Evolutionary conservation across 805 yeast species (phyloP).

Genomic region (Isabelozyma gotoi): DNA sequence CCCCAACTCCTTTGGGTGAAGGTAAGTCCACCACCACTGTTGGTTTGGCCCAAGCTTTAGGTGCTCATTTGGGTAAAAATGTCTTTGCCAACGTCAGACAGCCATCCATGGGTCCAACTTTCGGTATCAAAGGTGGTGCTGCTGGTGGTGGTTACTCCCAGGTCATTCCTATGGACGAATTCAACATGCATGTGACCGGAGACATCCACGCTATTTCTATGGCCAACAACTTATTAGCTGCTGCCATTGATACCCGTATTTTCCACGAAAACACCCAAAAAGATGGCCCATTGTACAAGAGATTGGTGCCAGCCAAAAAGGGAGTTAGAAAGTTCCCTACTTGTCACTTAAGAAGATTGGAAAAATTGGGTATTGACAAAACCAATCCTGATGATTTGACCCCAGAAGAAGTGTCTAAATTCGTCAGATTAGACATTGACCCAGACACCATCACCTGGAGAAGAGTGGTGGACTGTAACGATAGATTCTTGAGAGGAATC

Average conservation of each 20-base stretch:
- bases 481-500: slow-evolving; percentile 74
- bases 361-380: slow-evolving; percentile 66
- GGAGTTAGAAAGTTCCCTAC: slow-evolving; percentile 67
- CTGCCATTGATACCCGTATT: slow-evolving; percentile 84
- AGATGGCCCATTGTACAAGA: slow-evolving; percentile 69
- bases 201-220: slow-evolving; percentile 83
- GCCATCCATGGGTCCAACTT: slow-evolving; percentile 88
- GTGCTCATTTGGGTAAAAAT: slow-evolving; percentile 68
- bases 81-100: slow-evolving; percentile 83
- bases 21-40: slow-evolving; percentile 85
- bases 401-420: slow-evolving; percentile 60
- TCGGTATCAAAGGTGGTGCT: slow-evolving; percentile 88
- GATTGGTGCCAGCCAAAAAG: slow-evolving; percentile 74
- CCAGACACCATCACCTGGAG: slow-evolving; percentile 80
- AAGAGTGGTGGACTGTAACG: slow-evolving; percentile 84
- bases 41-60: slow-evolving; percentile 78
- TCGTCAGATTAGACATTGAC: slow-evolving; percentile 72
- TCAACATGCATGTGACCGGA: slow-evolving; percentile 83
- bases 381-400: slow-evolving; percentile 73
- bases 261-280: slow-evolving; percentile 79
- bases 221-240: slow-evolving; percentile 79
- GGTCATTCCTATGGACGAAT: slow-evolving; percentile 87
- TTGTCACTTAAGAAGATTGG: slow-evolving; percentile 65
- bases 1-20: slow-evolving; percentile 85
- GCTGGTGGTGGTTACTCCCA: slow-evolving; percentile 90